Conservation (phyloP, 108 stramenopile species). For the Chaetoceros muelleri region DNA sequence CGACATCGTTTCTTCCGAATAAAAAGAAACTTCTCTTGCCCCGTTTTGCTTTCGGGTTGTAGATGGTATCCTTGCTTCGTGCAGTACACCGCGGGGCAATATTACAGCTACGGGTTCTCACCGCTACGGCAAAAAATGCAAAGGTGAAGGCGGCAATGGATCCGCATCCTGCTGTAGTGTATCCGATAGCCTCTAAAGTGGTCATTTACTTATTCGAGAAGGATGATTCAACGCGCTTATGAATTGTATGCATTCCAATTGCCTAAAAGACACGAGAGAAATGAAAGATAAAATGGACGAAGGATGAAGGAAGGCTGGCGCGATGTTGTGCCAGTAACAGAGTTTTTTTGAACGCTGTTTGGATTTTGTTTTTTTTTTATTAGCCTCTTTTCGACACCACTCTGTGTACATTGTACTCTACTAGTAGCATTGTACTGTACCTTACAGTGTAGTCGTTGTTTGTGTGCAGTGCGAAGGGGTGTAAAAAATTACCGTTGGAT, state of each 20-base stretch:
- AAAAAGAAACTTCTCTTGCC: not conserved
- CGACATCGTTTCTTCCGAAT: conserved; percentile 12
- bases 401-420: too few relatives aligned
- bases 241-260: not conserved
- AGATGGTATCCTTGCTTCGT: conserved; percentile 53
- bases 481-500: too few relatives aligned
- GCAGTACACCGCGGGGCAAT: conserved; percentile 64
- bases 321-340: not conserved
- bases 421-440: too few relatives aligned
- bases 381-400: not conserved
- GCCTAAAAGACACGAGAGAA: not conserved
- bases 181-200: conserved; percentile 38
- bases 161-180: conserved; percentile 21
- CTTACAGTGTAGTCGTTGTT: too few relatives aligned
- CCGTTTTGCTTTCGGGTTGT: conserved; percentile 21
- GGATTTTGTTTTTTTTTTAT: not conserved
- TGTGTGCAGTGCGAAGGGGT: too few relatives aligned
- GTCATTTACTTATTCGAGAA: conserved; percentile 4
- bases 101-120: conserved; percentile 22
- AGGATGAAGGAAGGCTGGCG: not conserved
- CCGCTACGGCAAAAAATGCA: conserved; percentile 40
- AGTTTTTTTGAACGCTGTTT: not conserved
- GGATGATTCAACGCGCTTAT: too few relatives aligned
- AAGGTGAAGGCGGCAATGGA: conserved; percentile 21
- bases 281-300: not conserved